Conservation (phyloP, 768 basidiomycete genomes). For the Mrakia blollopis region DNA sequence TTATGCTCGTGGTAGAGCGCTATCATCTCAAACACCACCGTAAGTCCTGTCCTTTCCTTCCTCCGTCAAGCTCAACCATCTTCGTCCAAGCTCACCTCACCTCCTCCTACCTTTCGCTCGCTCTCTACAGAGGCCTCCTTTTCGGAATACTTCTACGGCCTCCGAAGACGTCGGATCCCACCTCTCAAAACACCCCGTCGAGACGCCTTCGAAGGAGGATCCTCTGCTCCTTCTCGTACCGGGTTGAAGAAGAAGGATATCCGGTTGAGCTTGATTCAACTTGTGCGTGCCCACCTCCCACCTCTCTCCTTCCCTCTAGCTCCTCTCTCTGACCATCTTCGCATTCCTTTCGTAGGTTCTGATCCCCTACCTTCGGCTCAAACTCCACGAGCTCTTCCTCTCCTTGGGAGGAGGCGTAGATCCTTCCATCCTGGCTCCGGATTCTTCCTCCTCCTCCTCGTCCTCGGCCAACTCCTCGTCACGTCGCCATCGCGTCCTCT, state of each 20-base stretch:
- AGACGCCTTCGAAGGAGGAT: conserved; percentile 9
- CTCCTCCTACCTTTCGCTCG: background rate
- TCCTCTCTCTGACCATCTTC: no score
- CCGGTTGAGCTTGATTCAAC: conserved; percentile 23
- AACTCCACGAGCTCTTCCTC: conserved; percentile 26
- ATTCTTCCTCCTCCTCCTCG: background rate
- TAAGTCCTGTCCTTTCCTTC: conserved; percentile 46
- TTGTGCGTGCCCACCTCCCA: conserved; percentile 26
- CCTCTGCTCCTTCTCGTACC: background rate
- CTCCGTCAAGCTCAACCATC: background rate
- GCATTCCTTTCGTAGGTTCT: conserved; percentile 8
- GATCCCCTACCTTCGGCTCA: conserved; percentile 24
- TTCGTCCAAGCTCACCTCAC: background rate
- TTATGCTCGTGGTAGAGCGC: conserved; percentile 85
- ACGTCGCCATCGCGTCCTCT: background rate
- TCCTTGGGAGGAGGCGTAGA: background rate
- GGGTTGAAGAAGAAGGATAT: conserved; percentile 27
- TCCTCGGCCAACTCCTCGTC: background rate
- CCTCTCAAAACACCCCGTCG: background rate
- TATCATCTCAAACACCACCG: conserved; percentile 84
- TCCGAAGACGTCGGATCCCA: conserved; percentile 63
- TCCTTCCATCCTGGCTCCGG: background rate
- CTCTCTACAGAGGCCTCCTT: conserved; percentile 72
- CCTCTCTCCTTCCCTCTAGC: background rate
- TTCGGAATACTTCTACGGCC: conserved; percentile 90